These are phyloP conservation scores for Xylaria sp. DNA, from an alignment of 2,329 filamentous ascomycete genomes.

Conservation along the genomic window DNA sequence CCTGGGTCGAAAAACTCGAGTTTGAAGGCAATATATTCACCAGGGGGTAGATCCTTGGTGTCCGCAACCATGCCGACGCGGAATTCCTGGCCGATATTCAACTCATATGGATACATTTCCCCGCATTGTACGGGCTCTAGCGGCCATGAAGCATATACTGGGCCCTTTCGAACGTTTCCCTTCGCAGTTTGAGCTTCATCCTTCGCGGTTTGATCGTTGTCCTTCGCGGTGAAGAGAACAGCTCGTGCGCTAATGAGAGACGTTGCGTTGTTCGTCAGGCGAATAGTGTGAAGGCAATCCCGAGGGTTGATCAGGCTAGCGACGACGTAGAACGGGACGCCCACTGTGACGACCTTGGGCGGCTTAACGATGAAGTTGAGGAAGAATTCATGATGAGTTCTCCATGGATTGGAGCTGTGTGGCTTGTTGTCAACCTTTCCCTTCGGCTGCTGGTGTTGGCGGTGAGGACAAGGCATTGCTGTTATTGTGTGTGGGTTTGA, in stretches of 20 bases:
- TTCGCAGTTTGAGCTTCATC: too few relatives aligned
- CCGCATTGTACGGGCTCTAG: neutral
- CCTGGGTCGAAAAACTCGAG: neutral
- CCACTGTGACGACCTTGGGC: neutral
- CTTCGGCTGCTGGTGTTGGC: too few relatives aligned
- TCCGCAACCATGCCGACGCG: neutral
- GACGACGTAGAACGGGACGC: neutral
- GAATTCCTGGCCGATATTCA: neutral
- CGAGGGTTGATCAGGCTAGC: neutral
- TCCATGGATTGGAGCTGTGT: neutral
- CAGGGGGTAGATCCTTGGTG: neutral
- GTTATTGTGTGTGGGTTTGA: too few relatives aligned
- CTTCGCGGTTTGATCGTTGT: too few relatives aligned
- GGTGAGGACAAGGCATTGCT: too few relatives aligned
- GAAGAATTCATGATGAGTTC: neutral
- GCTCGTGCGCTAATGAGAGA: neutral
- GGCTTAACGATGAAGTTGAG: neutral
- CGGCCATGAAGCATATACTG: neutral
- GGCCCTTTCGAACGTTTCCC: neutral
- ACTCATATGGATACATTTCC: neutral
- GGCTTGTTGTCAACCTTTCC: neutral
- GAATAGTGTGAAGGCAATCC: too few relatives aligned
- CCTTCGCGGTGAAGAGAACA: neutral
- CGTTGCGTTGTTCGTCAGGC: neutral
- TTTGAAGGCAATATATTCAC: neutral